These are phyloP conservation scores for Penicillium sp. DNA, from an alignment of 2,329 filamentous ascomycete species.

Conservation along the genomic window DNA sequence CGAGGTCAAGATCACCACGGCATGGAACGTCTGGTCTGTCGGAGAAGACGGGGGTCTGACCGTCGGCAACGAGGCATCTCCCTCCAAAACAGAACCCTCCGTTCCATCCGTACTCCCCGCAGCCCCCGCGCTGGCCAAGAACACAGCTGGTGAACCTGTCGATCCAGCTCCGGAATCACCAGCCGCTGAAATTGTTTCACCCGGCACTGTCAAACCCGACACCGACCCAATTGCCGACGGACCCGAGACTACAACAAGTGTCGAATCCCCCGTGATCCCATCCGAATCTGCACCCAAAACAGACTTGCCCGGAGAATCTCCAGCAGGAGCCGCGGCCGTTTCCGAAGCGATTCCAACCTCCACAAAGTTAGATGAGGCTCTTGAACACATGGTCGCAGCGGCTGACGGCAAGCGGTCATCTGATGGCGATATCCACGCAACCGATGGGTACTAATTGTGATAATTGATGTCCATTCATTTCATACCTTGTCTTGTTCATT, in stretches of 20 bases:
- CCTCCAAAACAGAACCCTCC: constrained; percentile 5
- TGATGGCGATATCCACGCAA: constrained; percentile 19
- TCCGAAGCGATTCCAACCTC: constrained; percentile 7
- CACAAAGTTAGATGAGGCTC: constrained; percentile 17
- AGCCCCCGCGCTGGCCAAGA: constrained; percentile 34
- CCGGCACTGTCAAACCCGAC: background rate
- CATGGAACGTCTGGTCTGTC: constrained; percentile 44
- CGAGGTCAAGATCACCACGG: constrained; percentile 38
- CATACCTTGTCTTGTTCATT: constrained; percentile 1
- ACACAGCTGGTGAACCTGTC: constrained; percentile 33
- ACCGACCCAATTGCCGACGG: constrained; percentile 2
- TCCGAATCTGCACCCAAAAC: background rate
- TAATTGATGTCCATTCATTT: background rate
- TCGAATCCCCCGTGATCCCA: background rate
- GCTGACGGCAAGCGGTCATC: constrained; percentile 28
- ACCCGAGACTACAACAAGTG: background rate
- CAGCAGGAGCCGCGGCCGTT: background rate
- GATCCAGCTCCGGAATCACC: constrained; percentile 27
- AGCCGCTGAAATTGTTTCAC: constrained; percentile 6
- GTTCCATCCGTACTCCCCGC: constrained; percentile 17
- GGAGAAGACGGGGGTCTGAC: constrained; percentile 33
- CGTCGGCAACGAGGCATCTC: constrained; percentile 24
- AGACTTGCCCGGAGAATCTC: background rate
- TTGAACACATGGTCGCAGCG: constrained; percentile 25
- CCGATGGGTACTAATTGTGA: background rate